Base-by-base conservation (phyloP, 2,329 filamentous ascomycete genomes). In the Blumeria graminis region DNA sequence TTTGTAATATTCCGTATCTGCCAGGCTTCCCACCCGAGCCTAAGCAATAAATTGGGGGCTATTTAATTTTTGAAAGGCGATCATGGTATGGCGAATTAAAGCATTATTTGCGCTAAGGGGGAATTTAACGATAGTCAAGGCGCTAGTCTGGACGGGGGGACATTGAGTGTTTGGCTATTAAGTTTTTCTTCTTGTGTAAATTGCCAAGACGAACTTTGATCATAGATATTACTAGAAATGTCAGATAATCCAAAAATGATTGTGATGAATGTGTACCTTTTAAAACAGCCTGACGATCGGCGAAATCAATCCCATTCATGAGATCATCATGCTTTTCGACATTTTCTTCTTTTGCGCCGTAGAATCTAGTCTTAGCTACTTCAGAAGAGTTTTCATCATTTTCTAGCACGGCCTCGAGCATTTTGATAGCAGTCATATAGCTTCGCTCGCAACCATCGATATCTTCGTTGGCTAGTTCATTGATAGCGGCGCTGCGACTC, bases 321-420 rank as follows among this genome's bases (percentile, higher is more conserved):
- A 71, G 71, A 70, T 75, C 63, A 73, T 75, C 60, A 67, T 53
- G 56, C 46, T 59, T 60, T 28, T 50, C 57, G 65, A 69, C 67
- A 59, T 71, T 72, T 63, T 68, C 69, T 63, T 69, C 67, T 63
- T 67, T 61, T 58, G 69, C 68, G 68, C 63, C 69, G 67, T 61
- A 70, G 18, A 62, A 58, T 57, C 62, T 59, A 69, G 46, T 72
- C 68, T 63, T 69, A 71, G 43, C 71, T 1, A 28, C 10, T 68
- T 52, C 71, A 68, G 51, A 71, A 61, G 57, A 68, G 65, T 78
- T 76, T 32, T 80, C 87, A 58, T 94, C 88, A 51, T 77, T 82
- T 63, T 98, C 92, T 57, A 98, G 71, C 3, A 98, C 86, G 14
- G 90, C 92, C 70, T 98, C 90, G 13, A 96, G 76, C 84, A 98